phyloP scores from a whole-genome alignment of 2,329 filamentous ascomycete genomes.

The Stachybotrys elegans region DNA sequence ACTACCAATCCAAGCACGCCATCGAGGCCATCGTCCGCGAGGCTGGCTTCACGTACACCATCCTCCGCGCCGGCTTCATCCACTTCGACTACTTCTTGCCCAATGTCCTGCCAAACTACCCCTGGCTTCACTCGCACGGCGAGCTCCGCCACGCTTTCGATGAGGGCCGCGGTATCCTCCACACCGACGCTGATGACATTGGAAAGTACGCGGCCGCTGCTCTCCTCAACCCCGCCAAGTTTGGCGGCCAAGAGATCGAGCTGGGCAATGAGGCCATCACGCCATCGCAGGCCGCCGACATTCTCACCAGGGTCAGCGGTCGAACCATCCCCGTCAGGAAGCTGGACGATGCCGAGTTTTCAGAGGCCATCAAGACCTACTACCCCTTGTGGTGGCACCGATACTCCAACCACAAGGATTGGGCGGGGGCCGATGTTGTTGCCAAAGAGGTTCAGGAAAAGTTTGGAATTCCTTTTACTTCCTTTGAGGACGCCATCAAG shows the following conservation, averaged over 20 bases:
- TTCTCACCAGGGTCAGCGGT: constrained; percentile 23
- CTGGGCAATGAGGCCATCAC: constrained; percentile 20
- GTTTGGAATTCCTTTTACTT: constrained; percentile 10
- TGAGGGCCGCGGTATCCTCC: constrained; percentile 15
- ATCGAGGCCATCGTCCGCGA: constrained; percentile 27
- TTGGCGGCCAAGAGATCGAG: constrained; percentile 23
- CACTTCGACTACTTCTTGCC: constrained; percentile 22
- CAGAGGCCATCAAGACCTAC: background rate
- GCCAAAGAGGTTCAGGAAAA: constrained; percentile 2
- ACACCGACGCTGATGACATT: constrained; percentile 24
- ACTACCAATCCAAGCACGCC: constrained; percentile 31
- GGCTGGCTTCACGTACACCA: constrained; percentile 25
- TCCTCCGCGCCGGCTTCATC: constrained; percentile 25
- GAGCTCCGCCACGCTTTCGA: constrained; percentile 20
- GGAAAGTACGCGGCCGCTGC: constrained; percentile 27
- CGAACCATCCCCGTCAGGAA: constrained; percentile 17
- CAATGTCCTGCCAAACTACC: constrained; percentile 18
- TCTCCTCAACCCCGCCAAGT: constrained; percentile 22
- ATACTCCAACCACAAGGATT: constrained; percentile 9
- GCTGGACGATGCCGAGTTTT: constrained; percentile 6
- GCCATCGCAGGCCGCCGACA: constrained; percentile 21
- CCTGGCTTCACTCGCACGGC: constrained; percentile 18
- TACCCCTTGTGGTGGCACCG: constrained; percentile 9
- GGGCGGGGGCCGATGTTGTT: background rate
- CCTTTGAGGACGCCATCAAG: constrained; percentile 8